Conservation (phyloP, 768 basidiomycete genomes). For the Pisolithus orientalis region DNA sequence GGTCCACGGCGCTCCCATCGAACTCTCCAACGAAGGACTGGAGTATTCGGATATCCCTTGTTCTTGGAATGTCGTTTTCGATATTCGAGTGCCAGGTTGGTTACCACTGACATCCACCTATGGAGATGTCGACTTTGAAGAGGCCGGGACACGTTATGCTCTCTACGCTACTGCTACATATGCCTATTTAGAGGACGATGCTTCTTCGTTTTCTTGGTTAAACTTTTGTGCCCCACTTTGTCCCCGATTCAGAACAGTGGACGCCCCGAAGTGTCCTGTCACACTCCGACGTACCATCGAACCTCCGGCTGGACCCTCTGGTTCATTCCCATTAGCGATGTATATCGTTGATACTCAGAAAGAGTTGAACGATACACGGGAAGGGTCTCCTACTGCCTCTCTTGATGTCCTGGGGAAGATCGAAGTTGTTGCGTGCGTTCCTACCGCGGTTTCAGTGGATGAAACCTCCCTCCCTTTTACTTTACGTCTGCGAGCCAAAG, state of each 20-base stretch:
- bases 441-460: slow-evolving; percentile 44
- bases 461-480: slow-evolving; percentile 47
- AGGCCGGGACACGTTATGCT: slow-evolving; percentile 56
- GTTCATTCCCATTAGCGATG: slow-evolving; percentile 28
- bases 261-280: slow-evolving; percentile 38
- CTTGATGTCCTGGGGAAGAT: slow-evolving; percentile 52
- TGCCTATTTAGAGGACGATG: slow-evolving; percentile 37
- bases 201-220: slow-evolving; percentile 40
- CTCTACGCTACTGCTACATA: slow-evolving; percentile 65
- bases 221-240: slow-evolving; percentile 53
- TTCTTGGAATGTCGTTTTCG: slow-evolving; percentile 73
- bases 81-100: slow-evolving; percentile 87
- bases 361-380: slow-evolving; percentile 8
- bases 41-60: slow-evolving; percentile 51
- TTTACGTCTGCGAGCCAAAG: slow-evolving; percentile 54
- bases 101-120: slow-evolving; percentile 57
- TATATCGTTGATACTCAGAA: slow-evolving; percentile 40
- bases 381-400: slow-evolving; percentile 35
- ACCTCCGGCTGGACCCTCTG: slow-evolving; percentile 30
- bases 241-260: slow-evolving; percentile 34
- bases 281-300: slow-evolving; percentile 48
- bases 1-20: slow-evolving; percentile 38
- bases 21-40: slow-evolving; percentile 58
- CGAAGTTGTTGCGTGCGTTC: slow-evolving; percentile 58
- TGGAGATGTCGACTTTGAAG: slow-evolving; percentile 35